phyloP scores from a whole-genome alignment of 2,329 filamentous ascomycete genomes.

The Apiospora rasikravindrae region DNA sequence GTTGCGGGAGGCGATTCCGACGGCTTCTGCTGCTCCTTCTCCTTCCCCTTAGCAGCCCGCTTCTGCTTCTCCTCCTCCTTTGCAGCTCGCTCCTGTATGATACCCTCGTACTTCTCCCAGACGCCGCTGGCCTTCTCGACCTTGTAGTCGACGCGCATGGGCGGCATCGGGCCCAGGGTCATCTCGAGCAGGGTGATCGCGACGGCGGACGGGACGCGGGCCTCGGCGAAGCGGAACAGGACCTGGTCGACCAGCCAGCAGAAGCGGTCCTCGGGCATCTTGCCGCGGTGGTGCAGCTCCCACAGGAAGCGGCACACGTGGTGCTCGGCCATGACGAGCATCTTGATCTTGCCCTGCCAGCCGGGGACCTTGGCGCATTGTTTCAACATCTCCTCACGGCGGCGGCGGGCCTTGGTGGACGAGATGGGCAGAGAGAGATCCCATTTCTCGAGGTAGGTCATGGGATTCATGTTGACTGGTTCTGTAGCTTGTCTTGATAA shows the following conservation, averaged over 20 bases:
- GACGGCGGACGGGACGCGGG: not conserved
- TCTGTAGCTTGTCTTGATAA: not conserved
- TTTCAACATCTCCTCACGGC: not conserved
- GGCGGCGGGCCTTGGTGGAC: not conserved
- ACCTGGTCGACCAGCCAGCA: not conserved
- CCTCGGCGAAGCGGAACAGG: not conserved
- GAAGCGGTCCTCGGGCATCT: not conserved
- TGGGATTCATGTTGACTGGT: not conserved
- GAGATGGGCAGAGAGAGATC: not conserved
- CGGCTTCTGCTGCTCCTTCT: not conserved
- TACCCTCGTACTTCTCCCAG: not conserved
- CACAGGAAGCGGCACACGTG: slow-evolving; percentile 1
- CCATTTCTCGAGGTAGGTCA: not conserved
- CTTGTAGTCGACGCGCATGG: not conserved
- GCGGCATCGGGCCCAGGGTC: not conserved
- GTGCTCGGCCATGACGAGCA: not conserved
- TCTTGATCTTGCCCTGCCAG: not conserved
- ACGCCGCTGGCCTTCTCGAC: not conserved
- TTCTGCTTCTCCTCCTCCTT: not conserved
- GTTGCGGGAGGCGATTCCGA: not conserved
- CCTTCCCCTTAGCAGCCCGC: not conserved
- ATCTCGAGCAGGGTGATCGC: not conserved
- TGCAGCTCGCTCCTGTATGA: not conserved
- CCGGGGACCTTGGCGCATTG: not conserved
- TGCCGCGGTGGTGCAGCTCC: not conserved